Evolutionary conservation across 2,329 filamentous ascomycete species (phyloP), one percentile per base, ranked within the genome.

Genomic region (Fusarium guadeloupense): DNA sequence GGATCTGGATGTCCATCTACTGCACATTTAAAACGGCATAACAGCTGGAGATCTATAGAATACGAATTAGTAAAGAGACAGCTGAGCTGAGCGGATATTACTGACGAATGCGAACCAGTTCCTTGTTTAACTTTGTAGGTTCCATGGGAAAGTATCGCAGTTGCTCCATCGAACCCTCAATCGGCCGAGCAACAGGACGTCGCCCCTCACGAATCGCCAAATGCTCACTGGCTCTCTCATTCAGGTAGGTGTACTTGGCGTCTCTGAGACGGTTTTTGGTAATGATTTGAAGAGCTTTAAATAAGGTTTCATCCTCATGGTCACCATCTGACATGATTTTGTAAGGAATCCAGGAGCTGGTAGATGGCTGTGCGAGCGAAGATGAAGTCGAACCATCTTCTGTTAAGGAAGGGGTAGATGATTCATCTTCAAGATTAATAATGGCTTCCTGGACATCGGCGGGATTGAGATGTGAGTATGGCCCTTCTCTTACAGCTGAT

Each of bases 1-100:
- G 76, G 72, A 28, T 80, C 76, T 0, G 80, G 78, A 20, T 78
- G 78, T 4, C 81, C 81, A 51, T 83, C 81, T 3, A 85, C 69
- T 6, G 78, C 81, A 4, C 78, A 77, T 46, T 81, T 82, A 73
- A 83, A 84, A 21, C 80, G 81, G 14, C 77, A 79, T 10, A 84
- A 71, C 8, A 84, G 70, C 46, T 79, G 79, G 26, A 82, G 68
- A 41, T 81, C 82, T 84, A 25, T 19, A 4, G 9, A n/a, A 20
- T 2, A 49, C n/a, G 30, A 5, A 17, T 50, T 10, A 52, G 33
- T 17, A 13, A 12, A 31, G 20, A 9, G 3, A 23, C n/a, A 9
- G 37, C 17, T 6, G 2, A 25, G 14, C 4, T 13, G 2, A 3
- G 16, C 5, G 19, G 12, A 19, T 6, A 30, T 6, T n/a, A 52